phyloP scores from a whole-genome alignment of 176 grass and related monocot species.

The Rhynchospora breviuscula region DNA sequence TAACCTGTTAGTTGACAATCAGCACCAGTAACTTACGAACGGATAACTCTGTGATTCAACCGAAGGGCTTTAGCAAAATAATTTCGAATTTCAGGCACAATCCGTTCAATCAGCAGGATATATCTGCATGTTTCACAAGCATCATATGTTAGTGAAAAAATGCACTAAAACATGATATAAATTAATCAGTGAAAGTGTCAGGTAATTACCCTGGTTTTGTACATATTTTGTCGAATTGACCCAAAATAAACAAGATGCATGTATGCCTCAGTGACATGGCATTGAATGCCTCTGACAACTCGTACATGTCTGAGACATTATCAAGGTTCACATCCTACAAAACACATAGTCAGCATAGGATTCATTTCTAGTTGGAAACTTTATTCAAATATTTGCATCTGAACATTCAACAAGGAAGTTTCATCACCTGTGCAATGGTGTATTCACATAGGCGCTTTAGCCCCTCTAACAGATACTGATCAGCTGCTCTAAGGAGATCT shows the following conservation, averaged over 20 bases:
- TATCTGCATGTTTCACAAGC: constrained; percentile 41
- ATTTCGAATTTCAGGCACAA: constrained; percentile 85
- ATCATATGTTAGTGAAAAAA: neutral
- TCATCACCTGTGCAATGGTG: constrained; percentile 79
- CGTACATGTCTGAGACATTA: constrained; percentile 87
- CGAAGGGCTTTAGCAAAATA: constrained; percentile 68
- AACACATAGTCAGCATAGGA: constrained; percentile 28
- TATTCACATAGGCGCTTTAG: constrained; percentile 97
- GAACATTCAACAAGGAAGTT: neutral
- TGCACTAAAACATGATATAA: neutral
- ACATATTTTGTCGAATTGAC: constrained; percentile 89
- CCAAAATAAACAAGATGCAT: constrained; percentile 89
- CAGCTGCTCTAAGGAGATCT: constrained; percentile 91
- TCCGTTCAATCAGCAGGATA: constrained; percentile 58
- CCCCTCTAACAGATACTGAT: constrained; percentile 98
- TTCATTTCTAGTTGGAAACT: neutral
- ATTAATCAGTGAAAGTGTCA: neutral
- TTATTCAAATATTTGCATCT: neutral
- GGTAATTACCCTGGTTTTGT: constrained; percentile 55
- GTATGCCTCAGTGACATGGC: constrained; percentile 95
- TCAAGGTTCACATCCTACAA: constrained; percentile 90
- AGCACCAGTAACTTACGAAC: constrained; percentile 35
- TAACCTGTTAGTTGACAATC: constrained; percentile 56
- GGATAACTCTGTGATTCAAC: constrained; percentile 37
- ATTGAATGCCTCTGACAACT: constrained; percentile 89